phyloP scores from a whole-genome alignment of 768 basidiomycete genomes.

The Cytidiella melzeri region DNA sequence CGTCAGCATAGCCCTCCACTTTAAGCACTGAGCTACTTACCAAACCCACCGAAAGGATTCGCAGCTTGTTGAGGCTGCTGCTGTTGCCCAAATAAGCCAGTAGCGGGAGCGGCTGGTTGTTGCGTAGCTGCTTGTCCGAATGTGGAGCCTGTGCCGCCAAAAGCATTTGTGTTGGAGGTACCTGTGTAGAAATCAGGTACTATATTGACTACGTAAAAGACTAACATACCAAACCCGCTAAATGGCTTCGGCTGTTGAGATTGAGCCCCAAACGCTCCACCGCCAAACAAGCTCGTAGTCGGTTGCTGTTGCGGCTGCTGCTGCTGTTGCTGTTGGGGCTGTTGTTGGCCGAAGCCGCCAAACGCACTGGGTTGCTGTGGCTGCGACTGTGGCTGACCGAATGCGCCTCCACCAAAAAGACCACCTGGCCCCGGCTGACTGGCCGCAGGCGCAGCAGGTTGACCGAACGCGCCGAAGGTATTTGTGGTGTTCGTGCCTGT shows the following conservation, averaged over 20 bases:
- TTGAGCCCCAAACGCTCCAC: slow-evolving; percentile 10
- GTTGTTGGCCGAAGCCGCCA: slow-evolving; percentile 25
- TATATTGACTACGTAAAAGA: not conserved
- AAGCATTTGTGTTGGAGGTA: slow-evolving; percentile 17
- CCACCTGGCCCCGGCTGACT: slow-evolving; percentile 13
- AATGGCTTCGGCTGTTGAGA: slow-evolving; percentile 27
- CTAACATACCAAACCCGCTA: slow-evolving; percentile 32
- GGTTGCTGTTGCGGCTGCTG: slow-evolving; percentile 7
- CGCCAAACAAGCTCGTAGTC: slow-evolving; percentile 2
- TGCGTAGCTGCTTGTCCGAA: slow-evolving; percentile 23
- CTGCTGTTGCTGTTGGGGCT: slow-evolving; percentile 15
- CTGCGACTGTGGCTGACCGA: slow-evolving; percentile 28
- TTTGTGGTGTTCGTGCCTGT: slow-evolving; percentile 18
- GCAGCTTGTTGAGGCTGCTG: slow-evolving; percentile 19
- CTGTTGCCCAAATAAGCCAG: slow-evolving; percentile 32
- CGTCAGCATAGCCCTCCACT: not conserved
- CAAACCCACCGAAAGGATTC: slow-evolving; percentile 31
- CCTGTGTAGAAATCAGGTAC: not conserved
- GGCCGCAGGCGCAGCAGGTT: slow-evolving; percentile 17
- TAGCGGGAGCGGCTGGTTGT: slow-evolving; percentile 22
- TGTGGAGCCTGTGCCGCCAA: slow-evolving; percentile 23
- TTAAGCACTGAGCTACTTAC: slow-evolving; percentile 13
- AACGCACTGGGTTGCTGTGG: slow-evolving; percentile 24
- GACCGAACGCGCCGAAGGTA: slow-evolving; percentile 27
- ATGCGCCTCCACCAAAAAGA: slow-evolving; percentile 26